phyloP scores from a whole-genome alignment of 345 rosid genomes.

The Leavenworthia alabamica region DNA sequence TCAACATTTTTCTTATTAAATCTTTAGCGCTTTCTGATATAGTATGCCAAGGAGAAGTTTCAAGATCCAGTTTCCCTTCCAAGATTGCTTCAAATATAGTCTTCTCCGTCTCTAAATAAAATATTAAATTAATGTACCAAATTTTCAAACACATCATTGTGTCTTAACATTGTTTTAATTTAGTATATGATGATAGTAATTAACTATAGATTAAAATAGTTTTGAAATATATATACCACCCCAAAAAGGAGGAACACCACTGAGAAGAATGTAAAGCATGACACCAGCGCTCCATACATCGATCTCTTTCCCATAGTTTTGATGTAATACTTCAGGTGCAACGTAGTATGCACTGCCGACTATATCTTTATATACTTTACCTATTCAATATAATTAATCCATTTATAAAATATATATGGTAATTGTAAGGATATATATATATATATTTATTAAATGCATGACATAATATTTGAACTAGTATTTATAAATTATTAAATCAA shows the following conservation, averaged over 20 bases:
- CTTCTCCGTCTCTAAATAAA: conserved; percentile 60
- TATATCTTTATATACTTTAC: conserved; percentile 51
- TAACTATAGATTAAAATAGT: not conserved
- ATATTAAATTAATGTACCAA: not conserved
- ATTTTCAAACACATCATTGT: not conserved
- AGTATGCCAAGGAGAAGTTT: conserved; percentile 65
- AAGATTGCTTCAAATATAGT: conserved; percentile 51
- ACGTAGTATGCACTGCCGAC: conserved; percentile 88
- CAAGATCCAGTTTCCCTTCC: conserved; percentile 56
- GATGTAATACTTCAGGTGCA: conserved; percentile 81
- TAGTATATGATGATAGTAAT: not conserved
- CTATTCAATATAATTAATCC: conserved; percentile 35
- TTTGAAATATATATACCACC: conserved; percentile 63
- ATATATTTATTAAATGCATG: too few species aligned
- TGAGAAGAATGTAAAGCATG: conserved; percentile 84
- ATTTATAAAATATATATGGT: not conserved
- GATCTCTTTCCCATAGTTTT: conserved; percentile 75
- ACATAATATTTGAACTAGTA: too few species aligned
- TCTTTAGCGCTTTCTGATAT: conserved; percentile 77
- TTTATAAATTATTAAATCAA: too few species aligned
- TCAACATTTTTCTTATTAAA: conserved; percentile 59
- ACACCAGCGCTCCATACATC: conserved; percentile 96
- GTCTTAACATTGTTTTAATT: not conserved
- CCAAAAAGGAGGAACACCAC: conserved; percentile 93
- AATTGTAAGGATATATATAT: not conserved